Base-by-base conservation (phyloP, 306 rosid species). In the Arachis stenosperma region DNA sequence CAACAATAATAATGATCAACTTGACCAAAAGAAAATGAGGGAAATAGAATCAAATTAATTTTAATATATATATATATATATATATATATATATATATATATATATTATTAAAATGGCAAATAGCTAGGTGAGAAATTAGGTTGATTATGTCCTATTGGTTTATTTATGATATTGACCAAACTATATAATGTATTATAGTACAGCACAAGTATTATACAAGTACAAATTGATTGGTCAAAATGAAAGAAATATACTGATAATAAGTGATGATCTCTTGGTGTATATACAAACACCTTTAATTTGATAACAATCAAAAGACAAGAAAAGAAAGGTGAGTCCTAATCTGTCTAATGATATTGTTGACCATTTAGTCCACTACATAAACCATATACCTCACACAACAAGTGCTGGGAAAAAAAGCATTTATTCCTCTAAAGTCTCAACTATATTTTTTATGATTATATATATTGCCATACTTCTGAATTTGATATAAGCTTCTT, bases 271-370 rank as follows among this genome's bases (percentile, higher is more conserved):
- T 62, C 73, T 50, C 59, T 46, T 40, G 73, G 74, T 42, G 42
- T 53, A 5, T 61, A 47, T 47, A 12, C 42, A 54, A 71, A 68
- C 74, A 73, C 75, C 76, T 76, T 70, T 74, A 72, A 58, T 50
- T 3, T 52, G 53, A 83, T 82, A 78, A 70, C 82, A 85, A 79
- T 64, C 79, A 65, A 47, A 51, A 87, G 92, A 92, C 92, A 93
- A 66, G 92, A 90, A 87, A 78, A 87, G 94, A 88, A 81, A 83
- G 85, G 78, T 14, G 80, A 70, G 96, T 88, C 92, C 47, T 77
- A 67, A 66, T 85, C 79, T 82, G 88, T 90, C 90, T 86, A 53
- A 86, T 89, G 96, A 70, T 84, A 77, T 77, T 85, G 84, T 90
- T 89, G 96, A 93, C 92, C 83, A 75, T 75, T 82, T 71, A 80